A percentile compares a stretch with the other conserved stretches of the same genome.
These are phyloP conservation scores for Celoporthe dispersa DNA, from an alignment of 2,329 filamentous ascomycete genomes.

Conservation along the genomic window DNA sequence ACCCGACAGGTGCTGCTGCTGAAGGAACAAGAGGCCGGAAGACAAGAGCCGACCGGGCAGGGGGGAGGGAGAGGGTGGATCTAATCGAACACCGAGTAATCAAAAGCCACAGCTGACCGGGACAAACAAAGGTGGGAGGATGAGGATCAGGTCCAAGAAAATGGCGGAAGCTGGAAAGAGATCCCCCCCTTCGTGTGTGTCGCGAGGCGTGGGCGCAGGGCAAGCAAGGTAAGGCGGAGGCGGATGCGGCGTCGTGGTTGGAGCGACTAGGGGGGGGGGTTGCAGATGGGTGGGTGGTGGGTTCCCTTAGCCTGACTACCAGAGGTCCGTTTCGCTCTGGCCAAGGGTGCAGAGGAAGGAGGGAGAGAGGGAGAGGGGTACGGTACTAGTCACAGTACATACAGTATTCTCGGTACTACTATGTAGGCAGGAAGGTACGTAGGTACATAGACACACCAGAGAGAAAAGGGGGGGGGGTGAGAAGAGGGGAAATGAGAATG, in stretches of 20 bases:
- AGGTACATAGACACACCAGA: not conserved
- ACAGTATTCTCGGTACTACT: not conserved
- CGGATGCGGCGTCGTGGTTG: not conserved
- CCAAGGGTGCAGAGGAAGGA: not conserved
- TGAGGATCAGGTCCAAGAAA: not conserved
- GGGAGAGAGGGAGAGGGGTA: not conserved
- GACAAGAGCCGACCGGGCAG: constrained; percentile 2
- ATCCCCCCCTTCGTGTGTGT: not conserved
- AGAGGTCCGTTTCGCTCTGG: not conserved
- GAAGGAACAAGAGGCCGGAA: constrained; percentile 9
- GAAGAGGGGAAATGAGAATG: not conserved
- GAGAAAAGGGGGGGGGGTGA: not conserved
- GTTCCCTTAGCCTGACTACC: not conserved
- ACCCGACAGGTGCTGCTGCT: constrained; percentile 1
- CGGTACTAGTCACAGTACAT: not conserved
- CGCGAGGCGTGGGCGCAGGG: not conserved
- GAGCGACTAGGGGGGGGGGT: not conserved
- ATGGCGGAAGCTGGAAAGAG: not conserved
- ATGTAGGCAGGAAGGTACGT: not conserved
- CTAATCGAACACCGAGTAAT: not conserved
- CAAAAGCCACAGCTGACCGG: constrained; percentile 3
- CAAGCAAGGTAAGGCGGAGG: not conserved
- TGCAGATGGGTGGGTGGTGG: not conserved
- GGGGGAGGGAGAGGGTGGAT: not conserved
- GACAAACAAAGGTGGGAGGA: not conserved